Conservation (phyloP, 148 eudicot genomes). For the Limonium bicolor region DNA sequence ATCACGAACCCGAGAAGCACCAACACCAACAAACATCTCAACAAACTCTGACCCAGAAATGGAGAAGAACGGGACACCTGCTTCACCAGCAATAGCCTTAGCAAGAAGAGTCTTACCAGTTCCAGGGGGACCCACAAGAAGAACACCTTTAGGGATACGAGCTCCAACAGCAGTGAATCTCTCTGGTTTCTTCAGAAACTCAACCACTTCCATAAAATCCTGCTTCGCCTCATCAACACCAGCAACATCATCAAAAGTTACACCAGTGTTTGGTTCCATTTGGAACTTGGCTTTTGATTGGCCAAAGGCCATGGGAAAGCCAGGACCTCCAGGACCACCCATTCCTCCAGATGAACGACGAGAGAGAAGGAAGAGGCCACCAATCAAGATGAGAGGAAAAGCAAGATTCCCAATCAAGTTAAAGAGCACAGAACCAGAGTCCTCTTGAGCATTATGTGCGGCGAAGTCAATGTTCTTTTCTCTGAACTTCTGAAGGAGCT, state of each 20-base stretch:
- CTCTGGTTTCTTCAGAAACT: conserved; percentile 94
- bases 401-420: conserved; percentile 91
- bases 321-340: conserved; percentile 99
- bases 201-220: conserved; percentile 97
- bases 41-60: conserved; percentile 97
- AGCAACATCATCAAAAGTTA: conserved; percentile 95
- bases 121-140: conserved; percentile 98
- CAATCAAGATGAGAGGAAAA: conserved; percentile 76
- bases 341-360: conserved; percentile 79
- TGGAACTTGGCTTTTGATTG: conserved; percentile 97
- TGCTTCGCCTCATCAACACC: conserved; percentile 99
- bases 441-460: conserved; percentile 97
- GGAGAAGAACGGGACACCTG: conserved; percentile 97
- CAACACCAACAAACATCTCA: conserved; percentile 99
- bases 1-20: conserved; percentile 97
- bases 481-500: conserved; percentile 92
- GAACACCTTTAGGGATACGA: conserved; percentile 95
- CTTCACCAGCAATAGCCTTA: conserved; percentile 98
- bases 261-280: conserved; percentile 98
- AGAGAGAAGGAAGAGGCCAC: conserved; percentile 92
- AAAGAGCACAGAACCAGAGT: conserved; percentile 68
- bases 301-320: conserved; percentile 71
- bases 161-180: conserved; percentile 98
- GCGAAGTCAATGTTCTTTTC: conserved; percentile 95
- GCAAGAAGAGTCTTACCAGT: conserved; percentile 96